A percentile compares a stretch with the other conserved stretches of the same genome.
These are phyloP conservation scores for Mucor circinelloides DNA, from an alignment of 371 early-diverging fungal species.

Conservation along the genomic window DNA sequence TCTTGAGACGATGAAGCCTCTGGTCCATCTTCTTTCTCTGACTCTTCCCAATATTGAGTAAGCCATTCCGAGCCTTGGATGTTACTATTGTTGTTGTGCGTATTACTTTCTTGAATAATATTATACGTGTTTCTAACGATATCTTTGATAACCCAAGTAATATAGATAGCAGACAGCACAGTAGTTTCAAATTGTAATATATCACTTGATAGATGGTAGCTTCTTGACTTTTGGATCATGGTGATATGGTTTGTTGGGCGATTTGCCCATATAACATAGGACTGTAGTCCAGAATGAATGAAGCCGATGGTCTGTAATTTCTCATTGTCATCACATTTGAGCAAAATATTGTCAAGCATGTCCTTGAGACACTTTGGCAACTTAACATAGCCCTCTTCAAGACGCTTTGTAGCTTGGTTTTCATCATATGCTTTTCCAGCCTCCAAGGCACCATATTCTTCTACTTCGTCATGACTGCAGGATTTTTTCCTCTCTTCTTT, in stretches of 20 bases:
- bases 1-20: slow-evolving; percentile 17
- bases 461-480: too few species aligned
- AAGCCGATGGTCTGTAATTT: too few species aligned
- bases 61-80: slow-evolving; percentile 21
- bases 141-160: slow-evolving; percentile 16
- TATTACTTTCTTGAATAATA: slow-evolving; percentile 19
- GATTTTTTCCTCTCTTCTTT: too few species aligned
- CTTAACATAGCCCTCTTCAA: slow-evolving; percentile 17
- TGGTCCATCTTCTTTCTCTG: slow-evolving; percentile 16
- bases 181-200: slow-evolving; percentile 11
- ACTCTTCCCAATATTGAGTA: slow-evolving; percentile 20
- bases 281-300: slow-evolving; percentile 22
- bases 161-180: slow-evolving; percentile 11
- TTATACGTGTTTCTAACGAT: slow-evolving; percentile 15
- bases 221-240: slow-evolving; percentile 16
- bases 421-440: slow-evolving; percentile 9
- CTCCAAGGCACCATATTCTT: slow-evolving; percentile 8
- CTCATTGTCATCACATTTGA: too few species aligned
- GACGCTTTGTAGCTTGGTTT: slow-evolving; percentile 13
- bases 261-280: slow-evolving; percentile 16
- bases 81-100: slow-evolving; percentile 19
- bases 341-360: too few species aligned
- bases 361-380: slow-evolving; percentile 17
- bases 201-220: slow-evolving; percentile 18
- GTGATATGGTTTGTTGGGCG: slow-evolving; percentile 17